A percentile compares a stretch with the other conserved stretches of the same genome.
These are phyloP conservation scores for Babesia ovata DNA, from an alignment of 169 alveolate genomes.

Conservation along the genomic window DNA sequence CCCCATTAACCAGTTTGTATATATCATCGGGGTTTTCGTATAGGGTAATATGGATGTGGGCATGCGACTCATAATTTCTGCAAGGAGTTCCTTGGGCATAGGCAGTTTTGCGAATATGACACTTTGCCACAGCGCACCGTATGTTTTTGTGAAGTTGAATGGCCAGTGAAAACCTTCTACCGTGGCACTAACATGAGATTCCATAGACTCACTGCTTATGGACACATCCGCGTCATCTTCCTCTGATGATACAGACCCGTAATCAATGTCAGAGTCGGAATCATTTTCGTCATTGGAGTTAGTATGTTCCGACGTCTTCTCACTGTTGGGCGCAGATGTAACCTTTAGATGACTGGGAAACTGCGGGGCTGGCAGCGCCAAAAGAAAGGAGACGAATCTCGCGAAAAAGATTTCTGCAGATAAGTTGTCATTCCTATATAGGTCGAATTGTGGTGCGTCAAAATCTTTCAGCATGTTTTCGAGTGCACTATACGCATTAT, in stretches of 20 bases:
- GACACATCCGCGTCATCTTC: background rate
- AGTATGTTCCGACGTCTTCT: background rate
- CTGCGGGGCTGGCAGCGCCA: slow-evolving; percentile 18
- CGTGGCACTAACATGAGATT: background rate
- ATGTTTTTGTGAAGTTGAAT: slow-evolving; percentile 13
- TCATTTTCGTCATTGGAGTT: background rate
- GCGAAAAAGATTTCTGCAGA: background rate
- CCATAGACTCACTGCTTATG: background rate
- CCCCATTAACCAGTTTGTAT: slow-evolving; percentile 37
- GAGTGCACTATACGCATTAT: slow-evolving; percentile 18
- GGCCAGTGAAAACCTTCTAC: background rate
- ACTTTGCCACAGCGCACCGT: slow-evolving; percentile 47
- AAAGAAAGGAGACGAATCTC: slow-evolving; percentile 3
- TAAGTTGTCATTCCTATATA: slow-evolving; percentile 5
- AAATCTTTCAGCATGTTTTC: slow-evolving; percentile 9
- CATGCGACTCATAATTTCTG: slow-evolving; percentile 32
- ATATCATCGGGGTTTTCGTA: slow-evolving; percentile 32
- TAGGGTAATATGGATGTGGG: slow-evolving; percentile 54
- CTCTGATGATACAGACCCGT: slow-evolving; percentile 8
- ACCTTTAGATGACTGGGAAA: background rate
- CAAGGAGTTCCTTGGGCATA: slow-evolving; percentile 3
- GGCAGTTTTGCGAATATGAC: slow-evolving; percentile 8
- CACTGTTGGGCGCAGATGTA: background rate
- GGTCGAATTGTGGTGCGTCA: background rate
- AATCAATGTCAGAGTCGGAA: slow-evolving; percentile 25